Evolutionary conservation across 129 eudicot genomes (phyloP).

Genomic region (Centaurea solstitialis): DNA sequence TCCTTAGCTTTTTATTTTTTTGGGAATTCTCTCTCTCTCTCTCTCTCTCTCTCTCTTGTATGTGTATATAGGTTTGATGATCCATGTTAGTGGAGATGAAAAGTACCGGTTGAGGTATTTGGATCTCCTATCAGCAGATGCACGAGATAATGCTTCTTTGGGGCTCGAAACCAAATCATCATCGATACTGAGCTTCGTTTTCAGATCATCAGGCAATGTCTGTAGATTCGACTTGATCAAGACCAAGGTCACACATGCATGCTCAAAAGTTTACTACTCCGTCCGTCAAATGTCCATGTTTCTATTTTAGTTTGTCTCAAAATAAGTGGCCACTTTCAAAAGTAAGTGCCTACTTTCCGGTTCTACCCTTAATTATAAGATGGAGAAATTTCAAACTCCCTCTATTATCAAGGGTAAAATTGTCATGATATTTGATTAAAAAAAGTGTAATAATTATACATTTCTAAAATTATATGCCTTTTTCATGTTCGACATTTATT

Average conservation of each 20-base stretch:
- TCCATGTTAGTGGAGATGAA: not conserved
- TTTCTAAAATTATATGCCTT: not conserved
- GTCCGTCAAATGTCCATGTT: not conserved
- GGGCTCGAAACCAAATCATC: slow-evolving; percentile 91
- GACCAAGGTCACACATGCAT: slow-evolving; percentile 13
- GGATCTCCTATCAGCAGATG: slow-evolving; percentile 84
- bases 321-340: not conserved
- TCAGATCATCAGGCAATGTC: slow-evolving; percentile 94
- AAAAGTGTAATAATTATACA: not conserved
- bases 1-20: no score
- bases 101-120: slow-evolving; percentile 76
- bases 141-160: slow-evolving; percentile 97
- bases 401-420: not conserved
- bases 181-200: slow-evolving; percentile 92
- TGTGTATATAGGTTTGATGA: not conserved
- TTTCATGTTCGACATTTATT: not conserved
- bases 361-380: not conserved
- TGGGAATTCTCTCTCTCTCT: not conserved
- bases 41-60: no score
- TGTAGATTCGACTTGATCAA: slow-evolving; percentile 33
- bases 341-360: not conserved
- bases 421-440: not conserved
- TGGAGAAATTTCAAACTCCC: not conserved
- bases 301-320: not conserved
- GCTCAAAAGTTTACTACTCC: not conserved